Evolutionary conservation across 1,139 yeast species (phyloP), one percentile per base, ranked within the genome.

Genomic region (Pichia sp.): DNA sequence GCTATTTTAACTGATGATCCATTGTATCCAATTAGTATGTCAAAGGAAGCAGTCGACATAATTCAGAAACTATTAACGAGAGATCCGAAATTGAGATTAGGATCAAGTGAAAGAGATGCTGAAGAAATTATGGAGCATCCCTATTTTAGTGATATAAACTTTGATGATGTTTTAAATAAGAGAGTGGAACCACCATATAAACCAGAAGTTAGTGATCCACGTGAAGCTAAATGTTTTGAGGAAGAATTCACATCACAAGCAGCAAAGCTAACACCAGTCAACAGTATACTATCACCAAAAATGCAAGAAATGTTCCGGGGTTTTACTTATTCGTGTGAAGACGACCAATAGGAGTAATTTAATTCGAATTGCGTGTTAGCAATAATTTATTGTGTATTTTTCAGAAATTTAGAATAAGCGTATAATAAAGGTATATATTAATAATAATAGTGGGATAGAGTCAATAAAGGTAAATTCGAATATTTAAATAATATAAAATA

Each of bases 1-100:
- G 97, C 98, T n/a, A 92, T 92, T 58, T 78, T 90, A 53, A 85
- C 92, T 38, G 98, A 92, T 69, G 98, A 92, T 65, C 97, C 96
- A n/a, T 72, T 89, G 57, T 92, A 90, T 65, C 98, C 98, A 30
- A 87, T 92, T 52, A 94, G 90, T 62, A 92, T 92, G 97, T 95
- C 97, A 1, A 82, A 96, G 50, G 97, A 89, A 64, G 89, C 97
- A 2, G 98, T 94, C 26, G 87, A 94, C 54, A 84, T 92, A 39
- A 74, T 92, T 63, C 97, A 90, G 65, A 90, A 92, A 39, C 73
- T 92, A 54, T 71, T 92, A 54, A 87, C 96, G 2, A 84, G 95
- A 60, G 97, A 92, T 60, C 96, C 97, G 11, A 67, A 67, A 27
- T 70, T 73, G 54, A 83, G 99, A 61, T 70, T 92, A 37, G 98